phyloP scores from a whole-genome alignment of 2,329 filamentous ascomycete species.

The Fusarium zealandicum region DNA sequence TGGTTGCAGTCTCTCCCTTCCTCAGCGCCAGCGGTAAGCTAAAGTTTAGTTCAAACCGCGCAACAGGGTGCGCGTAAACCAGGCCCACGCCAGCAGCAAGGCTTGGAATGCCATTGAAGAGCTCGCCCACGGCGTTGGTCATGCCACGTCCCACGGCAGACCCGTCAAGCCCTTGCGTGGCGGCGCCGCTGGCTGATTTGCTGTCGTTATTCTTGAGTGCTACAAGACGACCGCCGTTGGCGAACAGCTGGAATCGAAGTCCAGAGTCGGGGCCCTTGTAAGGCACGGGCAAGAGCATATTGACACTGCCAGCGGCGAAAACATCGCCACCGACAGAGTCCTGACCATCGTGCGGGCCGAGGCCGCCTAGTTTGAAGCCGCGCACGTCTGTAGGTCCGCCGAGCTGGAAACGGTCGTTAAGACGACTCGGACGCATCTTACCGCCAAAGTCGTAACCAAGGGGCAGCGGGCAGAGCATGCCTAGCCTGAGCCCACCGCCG shows the following conservation, averaged over 20 bases:
- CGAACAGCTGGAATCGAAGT: slow-evolving; percentile 85
- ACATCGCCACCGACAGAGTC: slow-evolving; percentile 92
- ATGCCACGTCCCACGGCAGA: slow-evolving; percentile 62
- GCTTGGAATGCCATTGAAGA: slow-evolving; percentile 80
- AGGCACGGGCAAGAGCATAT: slow-evolving; percentile 84
- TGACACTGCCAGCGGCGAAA: slow-evolving; percentile 88
- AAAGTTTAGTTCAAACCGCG: slow-evolving; percentile 95
- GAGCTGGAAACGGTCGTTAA: slow-evolving; percentile 95
- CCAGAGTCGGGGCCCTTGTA: slow-evolving; percentile 82
- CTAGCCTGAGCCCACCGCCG: slow-evolving; percentile 80
- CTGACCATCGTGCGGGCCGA: slow-evolving; percentile 84
- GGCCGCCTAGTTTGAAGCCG: slow-evolving; percentile 87
- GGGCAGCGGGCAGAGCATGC: slow-evolving; percentile 82
- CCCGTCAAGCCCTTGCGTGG: slow-evolving; percentile 46
- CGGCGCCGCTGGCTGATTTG: slow-evolving; percentile 53
- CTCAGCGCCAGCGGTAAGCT: slow-evolving; percentile 83
- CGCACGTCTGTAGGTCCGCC: slow-evolving; percentile 94
- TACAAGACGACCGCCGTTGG: slow-evolving; percentile 87
- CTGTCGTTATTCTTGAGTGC: slow-evolving; percentile 70
- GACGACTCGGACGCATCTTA: slow-evolving; percentile 71
- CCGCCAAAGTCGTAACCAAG: slow-evolving; percentile 61
- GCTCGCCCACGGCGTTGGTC: slow-evolving; percentile 68
- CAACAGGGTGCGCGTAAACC: slow-evolving; percentile 93
- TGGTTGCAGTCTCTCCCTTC: slow-evolving; percentile 84
- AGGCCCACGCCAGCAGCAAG: slow-evolving; percentile 86